These are phyloP conservation scores for Hammondia hammondi DNA, from an alignment of 169 alveolate species.

Conservation along the genomic window DNA sequence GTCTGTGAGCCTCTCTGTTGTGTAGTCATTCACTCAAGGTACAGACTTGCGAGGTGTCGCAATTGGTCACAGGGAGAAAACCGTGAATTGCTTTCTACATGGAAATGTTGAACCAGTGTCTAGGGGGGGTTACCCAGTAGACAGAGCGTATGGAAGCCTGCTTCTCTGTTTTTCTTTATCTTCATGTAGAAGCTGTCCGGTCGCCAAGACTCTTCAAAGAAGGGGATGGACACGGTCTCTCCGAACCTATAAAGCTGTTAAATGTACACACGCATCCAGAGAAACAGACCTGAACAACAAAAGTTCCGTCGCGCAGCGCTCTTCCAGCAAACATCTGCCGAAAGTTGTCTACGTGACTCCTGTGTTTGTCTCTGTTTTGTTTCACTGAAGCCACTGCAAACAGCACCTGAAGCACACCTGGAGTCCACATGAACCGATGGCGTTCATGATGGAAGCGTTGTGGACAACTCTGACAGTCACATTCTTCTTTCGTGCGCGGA, in stretches of 20 bases:
- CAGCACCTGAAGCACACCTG: slow-evolving; percentile 62
- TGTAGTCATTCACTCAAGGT: neutral
- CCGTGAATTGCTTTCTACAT: neutral
- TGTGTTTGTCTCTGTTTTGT: neutral
- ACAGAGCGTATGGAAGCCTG: slow-evolving; percentile 94
- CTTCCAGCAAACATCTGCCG: neutral
- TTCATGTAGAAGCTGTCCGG: slow-evolving; percentile 97
- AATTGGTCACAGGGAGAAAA: neutral
- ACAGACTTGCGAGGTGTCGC: neutral
- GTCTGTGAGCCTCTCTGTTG: neutral
- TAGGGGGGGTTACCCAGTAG: slow-evolving; percentile 82
- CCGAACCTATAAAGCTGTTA: slow-evolving; percentile 95
- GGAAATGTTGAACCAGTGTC: neutral
- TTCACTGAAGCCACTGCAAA: neutral
- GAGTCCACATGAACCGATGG: slow-evolving; percentile 83
- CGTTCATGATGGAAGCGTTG: slow-evolving; percentile 89
- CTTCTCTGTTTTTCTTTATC: slow-evolving; percentile 88
- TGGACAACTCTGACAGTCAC: slow-evolving; percentile 86
- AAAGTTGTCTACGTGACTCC: neutral
- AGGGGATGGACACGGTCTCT: slow-evolving; percentile 97
- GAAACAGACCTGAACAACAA: neutral
- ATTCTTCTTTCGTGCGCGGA: slow-evolving; percentile 84
- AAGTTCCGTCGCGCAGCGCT: neutral
- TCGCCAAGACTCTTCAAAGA: slow-evolving; percentile 96
- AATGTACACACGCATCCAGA: neutral